These are phyloP conservation scores for Aspergillus kassunensis DNA, from an alignment of 495 filamentous ascomycete species.

Conservation along the genomic window DNA sequence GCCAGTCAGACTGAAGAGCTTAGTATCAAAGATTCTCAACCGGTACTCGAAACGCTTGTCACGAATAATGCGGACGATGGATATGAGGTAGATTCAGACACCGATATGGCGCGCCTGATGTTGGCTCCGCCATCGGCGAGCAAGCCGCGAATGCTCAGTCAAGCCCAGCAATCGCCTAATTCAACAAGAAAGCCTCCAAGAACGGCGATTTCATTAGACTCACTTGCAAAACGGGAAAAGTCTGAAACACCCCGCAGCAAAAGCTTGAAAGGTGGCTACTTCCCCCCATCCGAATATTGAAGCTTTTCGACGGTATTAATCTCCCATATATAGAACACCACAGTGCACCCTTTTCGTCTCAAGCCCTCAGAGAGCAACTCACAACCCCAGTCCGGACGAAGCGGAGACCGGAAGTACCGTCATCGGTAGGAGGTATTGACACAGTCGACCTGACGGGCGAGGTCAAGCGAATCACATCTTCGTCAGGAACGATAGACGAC, in stretches of 20 bases:
- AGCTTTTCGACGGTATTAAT: not conserved
- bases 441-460: conserved; percentile 71
- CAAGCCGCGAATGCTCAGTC: conserved; percentile 47
- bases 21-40: conserved; percentile 12
- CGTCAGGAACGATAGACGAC: conserved; percentile 40
- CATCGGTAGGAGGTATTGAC: conserved; percentile 43
- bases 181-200: conserved; percentile 17
- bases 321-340: conserved; percentile 31
- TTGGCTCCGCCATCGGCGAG: conserved; percentile 49
- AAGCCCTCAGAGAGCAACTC: conserved; percentile 12
- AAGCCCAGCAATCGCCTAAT: conserved; percentile 19
- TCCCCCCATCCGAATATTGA: not conserved
- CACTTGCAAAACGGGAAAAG: conserved; percentile 26
- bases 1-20: conserved; percentile 7
- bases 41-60: not conserved
- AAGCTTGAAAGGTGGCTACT: conserved; percentile 21
- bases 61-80: conserved; percentile 16
- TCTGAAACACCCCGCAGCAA: conserved; percentile 10
- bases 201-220: conserved; percentile 6
- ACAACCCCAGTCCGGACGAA: conserved; percentile 23
- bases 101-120: conserved; percentile 55
- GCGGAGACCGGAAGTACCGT: conserved; percentile 18
- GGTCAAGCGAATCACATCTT: conserved; percentile 33
- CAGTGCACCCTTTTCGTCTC: conserved; percentile 22
- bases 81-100: conserved; percentile 25